Evolutionary conservation across 2,329 filamentous ascomycete species (phyloP).

Genomic region (Sclerotinia trifoliorum): DNA sequence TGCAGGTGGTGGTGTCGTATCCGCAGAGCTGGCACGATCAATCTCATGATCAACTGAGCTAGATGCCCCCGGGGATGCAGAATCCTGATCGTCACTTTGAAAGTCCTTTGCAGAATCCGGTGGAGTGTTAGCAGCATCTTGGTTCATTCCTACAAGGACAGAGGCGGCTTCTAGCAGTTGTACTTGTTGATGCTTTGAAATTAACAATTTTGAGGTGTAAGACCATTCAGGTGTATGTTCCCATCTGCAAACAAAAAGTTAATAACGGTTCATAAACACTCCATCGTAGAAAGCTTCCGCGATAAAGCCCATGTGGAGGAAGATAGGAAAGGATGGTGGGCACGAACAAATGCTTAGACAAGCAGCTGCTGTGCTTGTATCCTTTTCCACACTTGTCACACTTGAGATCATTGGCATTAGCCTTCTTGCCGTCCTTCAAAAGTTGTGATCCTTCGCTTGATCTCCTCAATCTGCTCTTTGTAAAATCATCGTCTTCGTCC

Average conservation of each 20-base stretch:
- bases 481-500: conserved; percentile 44
- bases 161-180: conserved; percentile 95
- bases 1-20: conserved; percentile 86
- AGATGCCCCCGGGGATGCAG: conserved; percentile 76
- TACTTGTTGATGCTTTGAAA: conserved; percentile 99
- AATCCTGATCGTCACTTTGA: conserved; percentile 74
- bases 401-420: conserved; percentile 79
- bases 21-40: conserved; percentile 77
- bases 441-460: conserved; percentile 87
- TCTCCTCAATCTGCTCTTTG: conserved; percentile 54
- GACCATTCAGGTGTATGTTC: conserved; percentile 99
- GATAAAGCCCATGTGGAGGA: conserved; percentile 42
- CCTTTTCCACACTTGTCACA: conserved; percentile 99
- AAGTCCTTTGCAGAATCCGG: conserved; percentile 66
- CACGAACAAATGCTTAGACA: conserved; percentile 99
- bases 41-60: conserved; percentile 71
- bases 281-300: conserved; percentile 42
- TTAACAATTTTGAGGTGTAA: conserved; percentile 92
- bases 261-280: conserved; percentile 36
- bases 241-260: conserved; percentile 67
- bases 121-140: conserved; percentile 55
- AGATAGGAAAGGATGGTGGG: conserved; percentile 52
- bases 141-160: conserved; percentile 90
- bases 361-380: conserved; percentile 99
- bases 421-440: conserved; percentile 75